These are phyloP conservation scores for Magnaporthiopsis rhizophila DNA, from an alignment of 2,329 filamentous ascomycete species.

Conservation along the genomic window DNA sequence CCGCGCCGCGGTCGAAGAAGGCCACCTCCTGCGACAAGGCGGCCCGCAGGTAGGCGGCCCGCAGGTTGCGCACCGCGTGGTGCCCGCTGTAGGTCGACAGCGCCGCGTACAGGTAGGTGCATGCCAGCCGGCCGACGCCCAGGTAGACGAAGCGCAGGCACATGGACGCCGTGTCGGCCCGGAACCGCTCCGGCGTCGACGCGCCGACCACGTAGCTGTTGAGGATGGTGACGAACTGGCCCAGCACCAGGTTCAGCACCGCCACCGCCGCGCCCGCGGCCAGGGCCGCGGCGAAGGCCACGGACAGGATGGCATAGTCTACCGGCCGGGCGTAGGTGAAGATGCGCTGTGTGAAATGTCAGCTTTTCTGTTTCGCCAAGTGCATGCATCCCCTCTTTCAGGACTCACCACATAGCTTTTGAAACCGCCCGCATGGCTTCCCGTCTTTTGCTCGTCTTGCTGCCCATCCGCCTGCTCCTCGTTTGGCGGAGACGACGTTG, in stretches of 20 bases:
- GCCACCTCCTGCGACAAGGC: conserved; percentile 42
- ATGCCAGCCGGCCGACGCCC: conserved; percentile 42
- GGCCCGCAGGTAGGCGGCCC: conserved; percentile 40
- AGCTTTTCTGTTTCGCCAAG: too few species aligned
- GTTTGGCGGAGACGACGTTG: background rate
- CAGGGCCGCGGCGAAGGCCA: conserved; percentile 24
- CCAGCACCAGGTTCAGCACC: conserved; percentile 30
- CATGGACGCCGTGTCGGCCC: background rate
- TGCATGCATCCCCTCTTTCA: background rate
- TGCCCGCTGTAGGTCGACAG: conserved; percentile 41
- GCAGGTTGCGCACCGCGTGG: conserved; percentile 38
- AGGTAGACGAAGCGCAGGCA: conserved; percentile 49
- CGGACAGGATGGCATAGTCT: conserved; percentile 21
- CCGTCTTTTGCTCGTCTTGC: background rate
- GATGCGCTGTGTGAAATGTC: conserved; percentile 13
- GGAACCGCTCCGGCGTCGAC: conserved; percentile 1
- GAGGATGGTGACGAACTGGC: conserved; percentile 25
- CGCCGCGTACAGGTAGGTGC: conserved; percentile 38
- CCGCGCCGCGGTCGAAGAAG: conserved; percentile 35
- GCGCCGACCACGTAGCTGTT: conserved; percentile 17
- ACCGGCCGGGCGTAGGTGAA: conserved; percentile 20
- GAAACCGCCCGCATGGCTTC: background rate
- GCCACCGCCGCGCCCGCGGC: conserved; percentile 29
- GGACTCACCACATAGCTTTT: background rate
- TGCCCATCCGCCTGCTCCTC: background rate